Evolutionary conservation across 176 grass and related monocot species (phyloP).

Genomic region (Oryza meyeriana): DNA sequence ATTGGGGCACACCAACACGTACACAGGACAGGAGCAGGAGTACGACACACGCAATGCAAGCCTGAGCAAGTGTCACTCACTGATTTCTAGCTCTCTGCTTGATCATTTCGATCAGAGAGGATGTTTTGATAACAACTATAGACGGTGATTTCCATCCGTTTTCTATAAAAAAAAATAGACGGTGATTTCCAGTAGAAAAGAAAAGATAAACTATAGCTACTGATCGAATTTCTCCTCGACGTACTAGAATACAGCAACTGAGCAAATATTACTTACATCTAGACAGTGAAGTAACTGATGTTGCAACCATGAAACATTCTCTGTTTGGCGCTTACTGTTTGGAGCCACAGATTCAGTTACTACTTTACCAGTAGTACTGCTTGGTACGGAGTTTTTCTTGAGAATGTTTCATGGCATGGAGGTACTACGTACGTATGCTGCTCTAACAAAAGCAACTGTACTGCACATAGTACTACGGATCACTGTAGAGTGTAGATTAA

Average conservation of each 20-base stretch:
- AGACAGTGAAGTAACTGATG: background rate
- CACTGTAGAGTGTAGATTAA: background rate
- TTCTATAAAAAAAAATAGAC: too few species aligned
- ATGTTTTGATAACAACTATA: too few species aligned
- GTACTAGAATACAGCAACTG: background rate
- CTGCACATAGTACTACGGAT: background rate
- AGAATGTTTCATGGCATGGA: background rate
- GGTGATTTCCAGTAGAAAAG: too few species aligned
- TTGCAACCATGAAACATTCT: background rate
- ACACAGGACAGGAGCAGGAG: too few species aligned
- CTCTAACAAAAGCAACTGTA: background rate
- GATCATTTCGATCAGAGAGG: too few species aligned
- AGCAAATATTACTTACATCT: background rate
- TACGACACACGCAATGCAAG: too few species aligned
- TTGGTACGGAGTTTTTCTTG: background rate
- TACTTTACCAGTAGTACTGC: background rate
- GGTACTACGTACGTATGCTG: background rate
- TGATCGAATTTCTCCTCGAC: too few species aligned
- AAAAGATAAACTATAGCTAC: too few species aligned
- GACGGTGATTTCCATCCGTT: too few species aligned
- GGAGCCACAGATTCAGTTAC: background rate
- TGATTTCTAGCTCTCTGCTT: too few species aligned
- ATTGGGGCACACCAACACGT: background rate
- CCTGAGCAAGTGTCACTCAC: too few species aligned
- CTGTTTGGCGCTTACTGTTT: background rate